Evolutionary conservation across 306 rosid genomes (phyloP), one percentile per base, ranked within the genome.

Genomic region (Carpinus viminea): DNA sequence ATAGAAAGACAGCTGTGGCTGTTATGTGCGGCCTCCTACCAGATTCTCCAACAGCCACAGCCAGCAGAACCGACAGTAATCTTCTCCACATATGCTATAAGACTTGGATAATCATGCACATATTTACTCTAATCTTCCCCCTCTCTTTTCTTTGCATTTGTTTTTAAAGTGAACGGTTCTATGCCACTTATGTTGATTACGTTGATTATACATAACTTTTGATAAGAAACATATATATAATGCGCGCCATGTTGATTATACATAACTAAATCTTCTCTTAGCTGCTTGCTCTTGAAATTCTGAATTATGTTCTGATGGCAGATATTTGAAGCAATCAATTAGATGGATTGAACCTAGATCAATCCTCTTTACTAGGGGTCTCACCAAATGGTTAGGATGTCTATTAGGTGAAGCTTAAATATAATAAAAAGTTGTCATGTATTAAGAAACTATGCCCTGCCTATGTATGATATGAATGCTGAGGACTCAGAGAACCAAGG

Each of bases 21-120:
- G 98, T 95, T 73, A 91, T 93, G 80, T 95, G 99, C 57, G 92
- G 93, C 75, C 91, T 93, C 76, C 91, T 95, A 68, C 97, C 98
- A 51, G 74, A 83, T 68, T 95, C 99, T 79, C 98, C 99, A 68
- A 89, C 98, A 43, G 97, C 98, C 74, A 95, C 99, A 76, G 41
- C n/a, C 68, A 88, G 87, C 96, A 89, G 97, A 88, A 93, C 97
- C 36, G 76, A 87, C 2, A 47, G 99, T 93, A 95, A 83, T 79
- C 28, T 57, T 82, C 88, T 82, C 79, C 70, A 52, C 51, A 18
- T 78, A 83, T 73, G 74, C 75, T 80, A 26, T 77, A 52, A 66
- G 66, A 52, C 74, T 53, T 50, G 64, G 73, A 76, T 73, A 36
- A 47, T 69, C 26, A 16, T 51, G 45, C 16, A 68, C 41, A 57